Percentiles rank a stretch among this genome's conserved stretches.
Conservation (phyloP, 306 rosid species). For the Purshia tridentata region DNA sequence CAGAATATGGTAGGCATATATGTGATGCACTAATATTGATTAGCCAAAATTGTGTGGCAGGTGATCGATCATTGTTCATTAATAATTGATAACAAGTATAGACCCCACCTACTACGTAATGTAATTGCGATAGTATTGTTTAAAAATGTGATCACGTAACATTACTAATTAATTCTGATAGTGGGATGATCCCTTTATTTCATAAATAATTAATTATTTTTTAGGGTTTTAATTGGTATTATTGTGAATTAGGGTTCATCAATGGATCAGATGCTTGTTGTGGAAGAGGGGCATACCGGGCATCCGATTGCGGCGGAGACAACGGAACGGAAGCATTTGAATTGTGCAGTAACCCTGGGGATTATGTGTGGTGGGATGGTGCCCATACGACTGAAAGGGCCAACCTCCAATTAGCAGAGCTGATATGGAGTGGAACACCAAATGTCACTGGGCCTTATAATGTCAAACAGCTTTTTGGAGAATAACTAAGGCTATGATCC, state of each 20-base stretch:
- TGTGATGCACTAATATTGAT: no score
- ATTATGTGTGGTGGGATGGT: constrained; percentile 37
- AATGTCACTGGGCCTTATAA: constrained; percentile 23
- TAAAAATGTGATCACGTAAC: no score
- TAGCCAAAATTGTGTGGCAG: no score
- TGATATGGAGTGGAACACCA: constrained; percentile 34
- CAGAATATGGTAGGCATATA: constrained; percentile 43
- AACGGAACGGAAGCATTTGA: constrained; percentile 13
- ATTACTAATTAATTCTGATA: no score
- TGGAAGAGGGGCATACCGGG: constrained; percentile 40
- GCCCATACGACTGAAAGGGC: constrained; percentile 33
- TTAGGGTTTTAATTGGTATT: no score
- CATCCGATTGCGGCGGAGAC: constrained; percentile 30
- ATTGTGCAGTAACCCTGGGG: constrained; percentile 30
- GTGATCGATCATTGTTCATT: no score
- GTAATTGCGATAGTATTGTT: no score
- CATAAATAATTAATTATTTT: no score
- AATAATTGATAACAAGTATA: no score
- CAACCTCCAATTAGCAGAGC: constrained; percentile 30
- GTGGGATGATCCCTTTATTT: no score
- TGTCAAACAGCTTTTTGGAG: constrained; percentile 31
- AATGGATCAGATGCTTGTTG: constrained; percentile 39
- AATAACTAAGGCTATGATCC: no score
- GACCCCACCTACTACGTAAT: no score
- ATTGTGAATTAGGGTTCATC: constrained; percentile 25